Percentiles rank a stretch among this genome's conserved stretches.
phyloP scores from a whole-genome alignment of 225 moss, liverwort and hornwort species.

The Asterella californica region DNA sequence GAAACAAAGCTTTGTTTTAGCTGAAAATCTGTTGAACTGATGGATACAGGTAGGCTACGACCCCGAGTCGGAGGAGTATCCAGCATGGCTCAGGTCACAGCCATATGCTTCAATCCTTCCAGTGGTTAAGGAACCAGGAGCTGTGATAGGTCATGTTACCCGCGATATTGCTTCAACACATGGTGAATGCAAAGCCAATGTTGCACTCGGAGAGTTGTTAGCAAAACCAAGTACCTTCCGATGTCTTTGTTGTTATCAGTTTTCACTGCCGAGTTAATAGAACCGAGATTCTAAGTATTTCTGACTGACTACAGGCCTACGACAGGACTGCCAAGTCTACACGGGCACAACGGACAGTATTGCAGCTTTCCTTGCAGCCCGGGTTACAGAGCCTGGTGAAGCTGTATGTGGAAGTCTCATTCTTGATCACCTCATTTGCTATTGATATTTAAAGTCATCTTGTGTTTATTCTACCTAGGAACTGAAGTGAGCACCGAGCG shows the following conservation, averaged over 20 bases:
- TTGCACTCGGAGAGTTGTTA: neutral
- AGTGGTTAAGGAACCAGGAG: slow-evolving; percentile 29
- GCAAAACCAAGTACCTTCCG: neutral
- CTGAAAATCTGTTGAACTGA: neutral
- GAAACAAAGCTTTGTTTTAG: neutral
- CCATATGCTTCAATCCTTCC: slow-evolving; percentile 32
- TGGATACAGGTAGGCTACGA: slow-evolving; percentile 37
- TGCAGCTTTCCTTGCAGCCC: slow-evolving; percentile 40
- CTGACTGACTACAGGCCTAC: slow-evolving; percentile 13
- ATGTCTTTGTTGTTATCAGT: neutral
- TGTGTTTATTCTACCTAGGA: too few species aligned
- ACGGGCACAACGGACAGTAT: slow-evolving; percentile 43
- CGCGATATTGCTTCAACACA: slow-evolving; percentile 10
- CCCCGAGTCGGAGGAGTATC: slow-evolving; percentile 37
- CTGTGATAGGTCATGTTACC: slow-evolving; percentile 25
- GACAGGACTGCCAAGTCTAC: slow-evolving; percentile 28
- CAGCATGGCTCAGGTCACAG: slow-evolving; percentile 32
- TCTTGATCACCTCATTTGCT: too few species aligned
- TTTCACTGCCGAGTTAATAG: neutral
- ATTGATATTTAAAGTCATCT: too few species aligned
- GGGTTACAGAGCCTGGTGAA: slow-evolving; percentile 31
- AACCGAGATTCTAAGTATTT: neutral
- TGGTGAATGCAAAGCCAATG: slow-evolving; percentile 12
- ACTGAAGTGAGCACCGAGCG: too few species aligned
- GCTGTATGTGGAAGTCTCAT: slow-evolving; percentile 23